These are phyloP conservation scores for Stagonosporopsis tanaceti DNA, from an alignment of 2,329 filamentous ascomycete species.

Conservation along the genomic window DNA sequence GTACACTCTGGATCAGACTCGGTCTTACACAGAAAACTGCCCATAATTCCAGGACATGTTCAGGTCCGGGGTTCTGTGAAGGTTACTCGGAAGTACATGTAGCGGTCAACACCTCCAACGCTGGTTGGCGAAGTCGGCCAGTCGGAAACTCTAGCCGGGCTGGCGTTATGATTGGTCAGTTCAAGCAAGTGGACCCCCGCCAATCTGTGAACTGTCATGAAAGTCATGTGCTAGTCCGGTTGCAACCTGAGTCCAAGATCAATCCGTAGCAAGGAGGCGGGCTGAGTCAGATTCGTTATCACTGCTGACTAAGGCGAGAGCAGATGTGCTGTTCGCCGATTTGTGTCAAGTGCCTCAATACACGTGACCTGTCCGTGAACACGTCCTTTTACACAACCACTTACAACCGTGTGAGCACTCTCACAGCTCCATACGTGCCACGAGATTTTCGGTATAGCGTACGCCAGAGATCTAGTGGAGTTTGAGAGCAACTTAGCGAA, in stretches of 20 bases:
- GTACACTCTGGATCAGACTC: constrained; percentile 19
- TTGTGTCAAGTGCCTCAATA: no score
- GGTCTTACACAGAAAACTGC: constrained; percentile 25
- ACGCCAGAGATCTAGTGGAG: neutral
- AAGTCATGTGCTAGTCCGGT: neutral
- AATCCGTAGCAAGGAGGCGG: neutral
- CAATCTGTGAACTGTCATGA: neutral
- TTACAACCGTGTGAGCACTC: neutral
- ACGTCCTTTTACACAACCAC: no score
- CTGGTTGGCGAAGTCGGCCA: neutral
- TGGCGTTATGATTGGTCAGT: constrained; percentile 8
- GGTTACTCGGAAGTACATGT: neutral
- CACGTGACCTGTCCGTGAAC: no score
- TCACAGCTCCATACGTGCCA: neutral
- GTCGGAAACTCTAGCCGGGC: neutral
- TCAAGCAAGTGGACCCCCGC: neutral
- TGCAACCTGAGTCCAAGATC: no score
- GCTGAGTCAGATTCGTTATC: no score
- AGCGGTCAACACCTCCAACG: neutral
- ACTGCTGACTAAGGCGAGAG: neutral
- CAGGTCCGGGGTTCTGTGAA: neutral
- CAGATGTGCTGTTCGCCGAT: neutral
- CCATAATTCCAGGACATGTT: constrained; percentile 19
- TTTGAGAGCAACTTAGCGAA: no score
- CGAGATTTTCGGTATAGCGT: neutral